These are phyloP conservation scores for Chaetoceros muelleri DNA, from an alignment of 108 stramenopile species.

Conservation along the genomic window DNA sequence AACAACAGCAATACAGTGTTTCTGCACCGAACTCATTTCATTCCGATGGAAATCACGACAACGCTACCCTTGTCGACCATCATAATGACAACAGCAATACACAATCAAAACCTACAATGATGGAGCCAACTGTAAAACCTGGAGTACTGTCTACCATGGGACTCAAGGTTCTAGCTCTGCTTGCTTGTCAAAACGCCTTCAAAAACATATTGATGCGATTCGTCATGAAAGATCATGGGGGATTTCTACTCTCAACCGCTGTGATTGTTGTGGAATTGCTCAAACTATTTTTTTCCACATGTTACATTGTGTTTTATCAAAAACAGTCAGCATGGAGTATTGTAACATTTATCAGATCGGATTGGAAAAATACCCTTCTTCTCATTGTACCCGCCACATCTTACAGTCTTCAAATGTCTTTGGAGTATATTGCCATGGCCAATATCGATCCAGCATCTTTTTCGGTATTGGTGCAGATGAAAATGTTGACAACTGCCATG, in stretches of 20 bases:
- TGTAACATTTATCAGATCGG: conserved; percentile 42
- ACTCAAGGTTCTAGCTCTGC: conserved; percentile 52
- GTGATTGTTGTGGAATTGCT: conserved; percentile 59
- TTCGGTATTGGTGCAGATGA: conserved; percentile 77
- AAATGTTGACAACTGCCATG: conserved; percentile 77
- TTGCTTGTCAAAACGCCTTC: conserved; percentile 72
- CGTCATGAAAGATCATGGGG: conserved; percentile 66
- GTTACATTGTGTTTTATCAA: conserved; percentile 53
- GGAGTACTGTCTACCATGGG: conserved; percentile 21
- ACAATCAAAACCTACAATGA: not conserved
- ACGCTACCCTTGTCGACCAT: not conserved
- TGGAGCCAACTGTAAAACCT: not conserved
- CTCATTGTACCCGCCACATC: conserved; percentile 86
- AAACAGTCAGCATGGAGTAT: conserved; percentile 18
- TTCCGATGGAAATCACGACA: too few relatives aligned
- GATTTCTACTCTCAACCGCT: conserved; percentile 64
- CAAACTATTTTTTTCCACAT: conserved; percentile 39
- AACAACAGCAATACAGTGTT: too few relatives aligned
- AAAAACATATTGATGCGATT: conserved; percentile 74
- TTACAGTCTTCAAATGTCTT: conserved; percentile 91
- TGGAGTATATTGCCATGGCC: conserved; percentile 90
- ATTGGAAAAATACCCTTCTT: conserved; percentile 58
- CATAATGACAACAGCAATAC: not conserved
- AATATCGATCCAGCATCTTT: conserved; percentile 80
- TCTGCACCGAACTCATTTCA: too few relatives aligned